Percentiles rank a stretch among this genome's conserved stretches.
These are phyloP conservation scores for Wickerhamiella sorbophila DNA, from an alignment of 805 yeast species.

Conservation along the genomic window DNA sequence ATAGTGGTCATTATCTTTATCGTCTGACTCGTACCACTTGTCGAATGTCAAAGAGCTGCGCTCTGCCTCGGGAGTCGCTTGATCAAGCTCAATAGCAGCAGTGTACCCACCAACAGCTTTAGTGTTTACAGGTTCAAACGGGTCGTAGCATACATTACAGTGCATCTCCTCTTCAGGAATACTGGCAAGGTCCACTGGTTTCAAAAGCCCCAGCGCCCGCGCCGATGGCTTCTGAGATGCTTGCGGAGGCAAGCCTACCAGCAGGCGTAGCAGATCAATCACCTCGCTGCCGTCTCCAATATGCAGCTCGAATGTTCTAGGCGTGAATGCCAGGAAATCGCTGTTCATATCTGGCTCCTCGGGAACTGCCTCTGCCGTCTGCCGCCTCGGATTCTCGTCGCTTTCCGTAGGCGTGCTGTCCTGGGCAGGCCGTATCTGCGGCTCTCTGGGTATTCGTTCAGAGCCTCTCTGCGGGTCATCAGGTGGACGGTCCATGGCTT, in stretches of 20 bases:
- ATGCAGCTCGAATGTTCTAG: background rate
- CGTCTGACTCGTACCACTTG: background rate
- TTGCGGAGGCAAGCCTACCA: background rate
- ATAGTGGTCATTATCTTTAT: slow-evolving; percentile 28
- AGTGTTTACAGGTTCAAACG: slow-evolving; percentile 5
- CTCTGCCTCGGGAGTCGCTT: background rate
- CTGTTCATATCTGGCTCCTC: background rate
- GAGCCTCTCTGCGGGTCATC: background rate
- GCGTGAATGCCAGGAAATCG: background rate
- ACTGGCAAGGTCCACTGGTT: slow-evolving; percentile 3
- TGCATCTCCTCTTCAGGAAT: slow-evolving; percentile 9
- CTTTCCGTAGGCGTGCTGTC: background rate
- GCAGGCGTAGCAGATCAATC: background rate
- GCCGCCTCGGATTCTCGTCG: background rate
- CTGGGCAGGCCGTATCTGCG: background rate
- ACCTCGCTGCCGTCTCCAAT: background rate
- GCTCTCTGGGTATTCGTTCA: background rate
- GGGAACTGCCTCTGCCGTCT: background rate
- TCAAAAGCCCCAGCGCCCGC: background rate
- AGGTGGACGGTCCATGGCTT: background rate
- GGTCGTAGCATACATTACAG: slow-evolving; percentile 17
- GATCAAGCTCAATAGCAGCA: background rate
- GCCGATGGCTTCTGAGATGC: background rate
- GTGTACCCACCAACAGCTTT: background rate
- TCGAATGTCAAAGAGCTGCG: background rate